phyloP scores from a whole-genome alignment of 1,284 basidiomycete species.

The Boletellus deceptivus region DNA sequence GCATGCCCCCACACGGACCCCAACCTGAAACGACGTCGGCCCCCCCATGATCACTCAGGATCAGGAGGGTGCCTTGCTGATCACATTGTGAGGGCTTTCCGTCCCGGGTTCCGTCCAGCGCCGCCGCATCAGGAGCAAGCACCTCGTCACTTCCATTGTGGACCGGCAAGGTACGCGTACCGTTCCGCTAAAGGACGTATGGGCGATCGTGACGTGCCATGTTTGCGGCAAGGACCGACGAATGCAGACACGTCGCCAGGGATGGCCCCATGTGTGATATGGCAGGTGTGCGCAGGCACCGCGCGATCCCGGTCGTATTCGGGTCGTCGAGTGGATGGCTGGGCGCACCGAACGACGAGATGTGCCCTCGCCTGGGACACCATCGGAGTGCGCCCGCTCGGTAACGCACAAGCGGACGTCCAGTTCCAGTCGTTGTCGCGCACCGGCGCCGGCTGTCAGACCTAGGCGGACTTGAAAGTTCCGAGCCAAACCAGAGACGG shows the following conservation, averaged over 20 bases:
- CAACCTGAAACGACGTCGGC: neutral
- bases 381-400: too few relatives aligned
- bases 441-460: too few relatives aligned
- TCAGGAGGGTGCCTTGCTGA: neutral
- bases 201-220: neutral
- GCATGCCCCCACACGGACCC: neutral
- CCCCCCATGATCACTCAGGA: neutral
- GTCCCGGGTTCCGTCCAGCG: neutral
- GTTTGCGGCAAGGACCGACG: too few relatives aligned
- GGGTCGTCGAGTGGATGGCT: neutral
- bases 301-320: too few relatives aligned
- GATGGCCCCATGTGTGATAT: too few relatives aligned
- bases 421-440: too few relatives aligned
- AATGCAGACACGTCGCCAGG: too few relatives aligned
- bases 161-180: too few relatives aligned
- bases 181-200: neutral
- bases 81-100: neutral
- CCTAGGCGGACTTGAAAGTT: slow-evolving; percentile 14
- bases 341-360: too few relatives aligned
- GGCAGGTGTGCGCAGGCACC: neutral
- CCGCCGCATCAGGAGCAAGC: neutral
- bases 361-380: too few relatives aligned
- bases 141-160: neutral
- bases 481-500: slow-evolving; percentile 18
- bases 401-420: too few relatives aligned